Base-by-base conservation (phyloP, 2,329 filamentous ascomycete species). In the Coleophoma cylindrospora region DNA sequence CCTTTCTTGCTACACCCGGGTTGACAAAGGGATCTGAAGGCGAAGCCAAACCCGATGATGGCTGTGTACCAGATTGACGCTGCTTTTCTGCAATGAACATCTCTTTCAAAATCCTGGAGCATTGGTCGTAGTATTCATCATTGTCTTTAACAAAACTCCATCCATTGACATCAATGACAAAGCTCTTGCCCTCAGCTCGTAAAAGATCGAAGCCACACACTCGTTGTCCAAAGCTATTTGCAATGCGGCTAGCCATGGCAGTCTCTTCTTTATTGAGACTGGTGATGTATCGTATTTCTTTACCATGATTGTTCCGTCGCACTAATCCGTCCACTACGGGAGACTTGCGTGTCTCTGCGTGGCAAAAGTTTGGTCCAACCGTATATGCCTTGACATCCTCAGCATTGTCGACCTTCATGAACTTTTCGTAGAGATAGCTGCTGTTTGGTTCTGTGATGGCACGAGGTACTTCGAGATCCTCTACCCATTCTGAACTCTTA, bases 121-220 rank as follows among this genome's bases (percentile, higher is more conserved):
- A 94, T 63, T 90, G 89, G 63, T 97, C 89, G 66, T 99, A 99
- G 68, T 99, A 99, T 53, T 95, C 91, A 55, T 96, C 92, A 62
- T 99, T 99, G 67, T 99, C 95, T 68, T 99, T 99, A 67, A 99
- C 94, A 63, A 99, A 99, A 65, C 92, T 97, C 95, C 95, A 99
- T 12, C 94, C 94, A 67, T 99, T 99, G 60, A 99, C 94, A 62
- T 99, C 94, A 58, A 99, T 99, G 45, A 99, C 94, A 69, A 90
- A 99, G 66, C 92, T 97, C 67, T 89, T 89, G 14, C 91, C 89
- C 45, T 83, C 85, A 12, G 91, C 90, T 27, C 95, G 85, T 50
- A 99, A 75, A 53, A 99, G 77, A 66, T 99, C 94, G 62, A 99
- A 99, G 0, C 94, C 94, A 65, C 94, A 99, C 3, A 99, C 91